Percentiles rank a stretch among this genome's conserved stretches.
Evolutionary conservation across 495 filamentous ascomycete genomes (phyloP).

Genomic region (Aspergillus ostianus): DNA sequence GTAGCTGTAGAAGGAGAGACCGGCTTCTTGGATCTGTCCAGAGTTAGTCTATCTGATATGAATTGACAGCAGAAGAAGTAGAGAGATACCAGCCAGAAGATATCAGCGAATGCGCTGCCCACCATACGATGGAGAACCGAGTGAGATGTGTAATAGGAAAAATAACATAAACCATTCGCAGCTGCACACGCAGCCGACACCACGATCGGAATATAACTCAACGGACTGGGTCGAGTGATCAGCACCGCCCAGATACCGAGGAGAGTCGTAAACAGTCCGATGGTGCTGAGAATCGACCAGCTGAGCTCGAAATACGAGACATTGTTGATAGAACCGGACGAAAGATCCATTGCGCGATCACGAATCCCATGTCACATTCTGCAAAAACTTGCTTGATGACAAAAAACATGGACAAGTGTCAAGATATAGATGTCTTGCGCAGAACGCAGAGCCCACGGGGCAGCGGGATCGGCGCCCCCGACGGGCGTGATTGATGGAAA

Average conservation of each 20-base stretch:
- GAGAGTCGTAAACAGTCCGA: slow-evolving; percentile 28
- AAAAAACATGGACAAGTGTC: too few species aligned
- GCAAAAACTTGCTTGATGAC: too few species aligned
- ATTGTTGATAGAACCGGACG: background rate
- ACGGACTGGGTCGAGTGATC: slow-evolving; percentile 26
- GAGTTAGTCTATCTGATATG: too few species aligned
- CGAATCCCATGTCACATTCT: background rate
- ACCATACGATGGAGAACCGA: slow-evolving; percentile 17
- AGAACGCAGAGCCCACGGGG: too few species aligned
- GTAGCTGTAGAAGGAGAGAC: slow-evolving; percentile 40
- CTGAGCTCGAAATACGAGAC: slow-evolving; percentile 29
- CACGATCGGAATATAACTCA: slow-evolving; percentile 30
- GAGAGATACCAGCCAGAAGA: slow-evolving; percentile 34
- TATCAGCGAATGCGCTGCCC: slow-evolving; percentile 31
- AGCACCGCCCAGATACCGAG: slow-evolving; percentile 28
- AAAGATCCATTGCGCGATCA: background rate
- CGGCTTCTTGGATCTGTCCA: slow-evolving; percentile 36
- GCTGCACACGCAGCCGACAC: slow-evolving; percentile 26
- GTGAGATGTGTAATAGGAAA: slow-evolving; percentile 32
- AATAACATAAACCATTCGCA: slow-evolving; percentile 37
- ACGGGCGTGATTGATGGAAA: too few species aligned
- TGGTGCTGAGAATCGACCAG: slow-evolving; percentile 38
- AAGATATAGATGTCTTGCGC: too few species aligned
- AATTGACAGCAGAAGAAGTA: too few species aligned
- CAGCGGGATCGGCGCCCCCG: too few species aligned